Base-by-base conservation (phyloP, 192 early-diverging fungal genomes). In the Chytriomyces confervae region DNA sequence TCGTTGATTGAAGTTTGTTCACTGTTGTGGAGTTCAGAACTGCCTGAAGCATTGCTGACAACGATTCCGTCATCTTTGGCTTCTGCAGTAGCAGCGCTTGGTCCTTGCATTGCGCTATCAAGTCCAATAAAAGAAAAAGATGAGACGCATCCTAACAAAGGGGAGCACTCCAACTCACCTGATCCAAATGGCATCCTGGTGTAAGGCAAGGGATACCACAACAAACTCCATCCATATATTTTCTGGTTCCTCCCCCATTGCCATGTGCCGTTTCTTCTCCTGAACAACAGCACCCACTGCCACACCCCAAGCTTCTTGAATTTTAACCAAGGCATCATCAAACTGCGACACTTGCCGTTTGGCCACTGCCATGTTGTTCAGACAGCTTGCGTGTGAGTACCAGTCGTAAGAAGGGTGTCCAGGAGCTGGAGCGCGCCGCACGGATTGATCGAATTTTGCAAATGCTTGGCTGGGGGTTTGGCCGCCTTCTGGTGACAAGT, bases 291-390 rank as follows among this genome's bases (percentile, higher is more conserved):
- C 72, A 24, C 10, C 11, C 11, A 61, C 57, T 18, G 72, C 24
- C 9, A 48, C 53, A 8, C n/a, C 45, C 72, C 72, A 74, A 10
- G 72, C 72, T n/a, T 46, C 16, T n/a, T 43, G 9, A 27, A 63
- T 45, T 8, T 20, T 27, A 8, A 7, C 36, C 53, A 74, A 61
- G 44, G 72, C 72, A 16, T 74, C 60, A 18, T 13, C 61, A n/a
- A 43, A 36, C 8, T 36, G 61, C 18, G 24, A 18, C 11, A 10
- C 24, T n/a, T 43, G 72, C 20, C 72, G 72, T 9, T 18, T 18
- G 13, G 60, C 16, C 6, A 74, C 72, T 13, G 60, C 61, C 60
- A 74, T 61, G 60, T 74, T 74, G 72, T 63, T 74, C 29, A 74
- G 72, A 43, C 60, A 61, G 10, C 6, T 62, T 8, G 72, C 72